Evolutionary conservation across 2,329 filamentous ascomycete species (phyloP).

Genomic region (Pseudogymnoascus sp.): DNA sequence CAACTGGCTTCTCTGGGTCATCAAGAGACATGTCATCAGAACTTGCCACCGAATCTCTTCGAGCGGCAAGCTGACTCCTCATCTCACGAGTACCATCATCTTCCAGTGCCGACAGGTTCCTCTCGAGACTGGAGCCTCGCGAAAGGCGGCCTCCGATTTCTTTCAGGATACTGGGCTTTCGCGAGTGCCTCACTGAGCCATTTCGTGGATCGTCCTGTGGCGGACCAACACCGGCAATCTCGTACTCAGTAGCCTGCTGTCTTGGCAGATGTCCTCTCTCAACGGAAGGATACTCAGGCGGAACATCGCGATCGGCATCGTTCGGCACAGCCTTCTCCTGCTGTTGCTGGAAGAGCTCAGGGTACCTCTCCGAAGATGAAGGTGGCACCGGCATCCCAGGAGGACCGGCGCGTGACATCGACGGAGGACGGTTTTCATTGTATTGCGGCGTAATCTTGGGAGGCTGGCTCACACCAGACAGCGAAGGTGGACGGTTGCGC

Average conservation of each 20-base stretch:
- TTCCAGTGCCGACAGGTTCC: constrained; percentile 13
- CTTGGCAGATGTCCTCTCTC: constrained; percentile 33
- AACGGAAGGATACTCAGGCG: constrained; percentile 22
- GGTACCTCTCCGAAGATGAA: constrained; percentile 44
- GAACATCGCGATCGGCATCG: constrained; percentile 20
- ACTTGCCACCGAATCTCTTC: neutral
- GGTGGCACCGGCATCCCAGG: constrained; percentile 43
- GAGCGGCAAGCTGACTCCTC: neutral
- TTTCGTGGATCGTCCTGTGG: constrained; percentile 32
- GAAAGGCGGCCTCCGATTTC: constrained; percentile 41
- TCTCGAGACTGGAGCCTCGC: constrained; percentile 17
- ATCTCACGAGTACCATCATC: neutral
- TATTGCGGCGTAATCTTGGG: neutral
- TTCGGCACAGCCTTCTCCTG: constrained; percentile 18
- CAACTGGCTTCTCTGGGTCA: neutral
- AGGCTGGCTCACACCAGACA: neutral
- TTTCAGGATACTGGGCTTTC: constrained; percentile 42
- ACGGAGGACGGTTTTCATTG: constrained; percentile 14
- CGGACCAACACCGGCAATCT: constrained; percentile 32
- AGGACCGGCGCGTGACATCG: neutral
- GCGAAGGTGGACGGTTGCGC: neutral
- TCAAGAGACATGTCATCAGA: neutral
- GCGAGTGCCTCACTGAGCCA: constrained; percentile 19
- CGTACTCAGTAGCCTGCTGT: constrained; percentile 35
- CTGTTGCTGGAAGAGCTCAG: constrained; percentile 38